Evolutionary conservation across 1,284 basidiomycete genomes (phyloP), one percentile per base, ranked within the genome.

Genomic region (Crepidotus sp.): DNA sequence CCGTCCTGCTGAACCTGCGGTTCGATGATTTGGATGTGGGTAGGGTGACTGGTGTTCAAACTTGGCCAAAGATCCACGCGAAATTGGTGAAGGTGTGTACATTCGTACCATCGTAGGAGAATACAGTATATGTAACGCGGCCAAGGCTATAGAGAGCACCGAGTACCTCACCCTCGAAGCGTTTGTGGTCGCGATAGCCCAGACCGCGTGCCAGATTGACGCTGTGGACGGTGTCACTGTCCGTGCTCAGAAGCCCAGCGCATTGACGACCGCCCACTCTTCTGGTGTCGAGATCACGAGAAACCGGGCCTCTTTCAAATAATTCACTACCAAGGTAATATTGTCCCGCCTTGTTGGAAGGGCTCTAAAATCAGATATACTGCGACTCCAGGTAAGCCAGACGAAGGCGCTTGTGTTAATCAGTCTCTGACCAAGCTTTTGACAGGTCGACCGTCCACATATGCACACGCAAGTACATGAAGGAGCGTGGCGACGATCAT

Each of bases 271-370:
- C 50, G 73, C 70, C 1, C 61, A 68, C 17, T 64, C 66, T 0
- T 73, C 73, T 1, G 70, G 68, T 2, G 69, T 75, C 5, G 63
- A 74, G 49, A 70, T 76, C 34, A 74, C 69, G 13, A 57, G 69
- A 40, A 51, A 46, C 29, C 47, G 52, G 24, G 34, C 46, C 4
- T 42, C 43, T 25, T 51, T 52, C 39, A 25, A n/a, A n/a, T n/a
- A n/a, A 37, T 17, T 9, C 41, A 11, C 45, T 35, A 11, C 35
- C 45, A 5, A 22, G 27, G 15, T 45, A 22, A 29, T 19, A 9
- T 19, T 13, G 14, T 33, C 15, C 21, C 21, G 21, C 6, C 21
- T 22, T 22, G 3, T 6, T n/a, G n/a, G n/a, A 22, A 22, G 21
- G 3, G 21, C 6, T 22, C 21, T 22, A 6, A 22, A 22, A 22